Base-by-base conservation (phyloP, 805 yeast species). In the Dipodascopsis tothii region DNA sequence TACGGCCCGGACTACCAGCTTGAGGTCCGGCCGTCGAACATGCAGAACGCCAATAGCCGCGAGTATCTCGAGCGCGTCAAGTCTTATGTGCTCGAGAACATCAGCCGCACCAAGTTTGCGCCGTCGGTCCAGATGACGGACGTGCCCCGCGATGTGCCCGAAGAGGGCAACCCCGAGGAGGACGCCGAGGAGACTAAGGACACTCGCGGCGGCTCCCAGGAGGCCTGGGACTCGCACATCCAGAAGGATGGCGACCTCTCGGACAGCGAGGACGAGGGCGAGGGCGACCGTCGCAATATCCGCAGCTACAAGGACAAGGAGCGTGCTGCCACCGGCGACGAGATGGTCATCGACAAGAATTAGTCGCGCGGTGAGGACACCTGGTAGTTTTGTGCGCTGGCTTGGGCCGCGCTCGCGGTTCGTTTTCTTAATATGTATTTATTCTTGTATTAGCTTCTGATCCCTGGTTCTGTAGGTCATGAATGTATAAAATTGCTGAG, bases 1-100 rank as follows among this genome's bases (percentile, higher is more conserved):
- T 90, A 83, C 64, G 97, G 96, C 0, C 98, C 98, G 2, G 96
- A 90, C 67, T 90, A 90, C 65, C 81, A 86, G 63, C 73, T 90
- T 48, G 96, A 90, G 60, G 98, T 90, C 39, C 74, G 96, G 52
- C 94, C 96, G 9, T 82, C 94, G 9, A 90, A 90, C 66, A 90
- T 90, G 97, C 84, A 83, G 68, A 90, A 90, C 65, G 95, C 95
- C 40, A 90, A 90, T 66, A 77, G 90, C 20, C 90, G 94, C 20
- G 96, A 88, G 63, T 90, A 87, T 61, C 71, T 90, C 56, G 85
- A 86, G 64, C 83, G 85, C 63, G 80, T 90, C 40, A 68, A 86
- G 58, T 73, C 84, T 9, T 84, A 81, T 56, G 83, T 90, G 42
- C 72, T 82, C 42, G 69, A 76, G 46, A 87, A 84, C 66, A 69